Conservation (phyloP, 345 rosid species). For the Salix purpurea region DNA sequence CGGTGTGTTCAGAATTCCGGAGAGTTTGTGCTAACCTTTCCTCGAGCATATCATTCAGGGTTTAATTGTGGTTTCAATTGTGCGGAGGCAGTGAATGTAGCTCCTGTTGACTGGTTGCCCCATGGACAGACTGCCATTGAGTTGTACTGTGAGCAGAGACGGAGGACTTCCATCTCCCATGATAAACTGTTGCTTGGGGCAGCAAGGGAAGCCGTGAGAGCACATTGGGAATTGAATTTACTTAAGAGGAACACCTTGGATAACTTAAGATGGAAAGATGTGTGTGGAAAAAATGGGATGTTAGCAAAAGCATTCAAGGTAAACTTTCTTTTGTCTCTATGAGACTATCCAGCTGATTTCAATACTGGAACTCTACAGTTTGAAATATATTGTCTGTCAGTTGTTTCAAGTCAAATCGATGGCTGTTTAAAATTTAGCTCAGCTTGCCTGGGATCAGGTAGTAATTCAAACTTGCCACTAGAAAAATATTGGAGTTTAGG, state of each 20-base stretch:
- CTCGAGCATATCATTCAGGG: conserved; percentile 98
- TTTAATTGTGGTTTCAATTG: conserved; percentile 95
- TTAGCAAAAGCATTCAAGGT: conserved; percentile 86
- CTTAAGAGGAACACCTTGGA: conserved; percentile 63
- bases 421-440: not conserved
- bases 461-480: not conserved
- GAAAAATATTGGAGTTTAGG: not conserved
- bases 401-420: not conserved
- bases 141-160: conserved; percentile 77
- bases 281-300: conserved; percentile 82
- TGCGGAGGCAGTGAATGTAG: conserved; percentile 98
- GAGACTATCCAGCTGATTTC: conserved; percentile 1
- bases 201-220: conserved; percentile 97
- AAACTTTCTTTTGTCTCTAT: conserved; percentile 17
- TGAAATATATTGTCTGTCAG: not conserved
- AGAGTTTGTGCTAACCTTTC: conserved; percentile 94
- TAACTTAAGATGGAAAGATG: conserved; percentile 82
- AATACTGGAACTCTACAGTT: not conserved
- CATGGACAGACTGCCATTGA: conserved; percentile 95
- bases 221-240: conserved; percentile 91
- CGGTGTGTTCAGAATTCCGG: conserved; percentile 90
- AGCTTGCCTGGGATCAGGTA: not conserved
- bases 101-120: conserved; percentile 98
- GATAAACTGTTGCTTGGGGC: conserved; percentile 97
- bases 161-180: conserved; percentile 95